Conservation (phyloP, 2,329 filamentous ascomycete genomes). For the Fusarium pilosicola region DNA sequence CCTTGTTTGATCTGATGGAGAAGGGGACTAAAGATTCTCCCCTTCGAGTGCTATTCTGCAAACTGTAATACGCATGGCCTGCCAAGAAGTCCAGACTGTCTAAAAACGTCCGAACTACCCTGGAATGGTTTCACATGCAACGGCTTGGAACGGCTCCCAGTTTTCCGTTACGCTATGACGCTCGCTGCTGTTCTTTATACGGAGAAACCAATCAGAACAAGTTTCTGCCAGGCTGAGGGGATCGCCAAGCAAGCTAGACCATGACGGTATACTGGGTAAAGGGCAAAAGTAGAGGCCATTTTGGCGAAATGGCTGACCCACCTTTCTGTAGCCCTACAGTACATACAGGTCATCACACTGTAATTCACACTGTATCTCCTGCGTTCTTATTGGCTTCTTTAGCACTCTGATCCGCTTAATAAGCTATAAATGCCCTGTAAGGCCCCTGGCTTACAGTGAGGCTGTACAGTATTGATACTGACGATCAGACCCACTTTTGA, state of each 20-base stretch:
- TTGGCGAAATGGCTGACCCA: too few species aligned
- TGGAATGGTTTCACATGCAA: not conserved
- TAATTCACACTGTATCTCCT: too few species aligned
- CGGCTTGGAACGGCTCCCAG: not conserved
- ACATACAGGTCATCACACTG: too few species aligned
- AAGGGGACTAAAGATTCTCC: accelerated
- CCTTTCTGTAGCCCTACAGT: too few species aligned
- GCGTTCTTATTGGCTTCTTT: too few species aligned
- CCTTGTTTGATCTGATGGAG: not conserved
- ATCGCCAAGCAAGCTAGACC: not conserved
- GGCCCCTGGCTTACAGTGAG: too few species aligned
- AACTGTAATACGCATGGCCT: not conserved
- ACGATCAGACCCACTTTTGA: too few species aligned
- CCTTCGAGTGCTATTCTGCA: not conserved
- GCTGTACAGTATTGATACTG: too few species aligned
- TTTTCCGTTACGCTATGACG: not conserved
- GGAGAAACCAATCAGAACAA: not conserved
- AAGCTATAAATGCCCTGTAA: too few species aligned
- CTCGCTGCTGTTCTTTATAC: not conserved
- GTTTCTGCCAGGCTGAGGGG: not conserved
- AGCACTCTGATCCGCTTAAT: too few species aligned
- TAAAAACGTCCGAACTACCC: not conserved
- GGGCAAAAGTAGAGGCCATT: too few species aligned
- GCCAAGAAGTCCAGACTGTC: not conserved
- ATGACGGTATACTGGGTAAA: not conserved